These are phyloP conservation scores for Globisporangium carolinianum DNA, from an alignment of 352 stramenopile genomes.

Conservation along the genomic window DNA sequence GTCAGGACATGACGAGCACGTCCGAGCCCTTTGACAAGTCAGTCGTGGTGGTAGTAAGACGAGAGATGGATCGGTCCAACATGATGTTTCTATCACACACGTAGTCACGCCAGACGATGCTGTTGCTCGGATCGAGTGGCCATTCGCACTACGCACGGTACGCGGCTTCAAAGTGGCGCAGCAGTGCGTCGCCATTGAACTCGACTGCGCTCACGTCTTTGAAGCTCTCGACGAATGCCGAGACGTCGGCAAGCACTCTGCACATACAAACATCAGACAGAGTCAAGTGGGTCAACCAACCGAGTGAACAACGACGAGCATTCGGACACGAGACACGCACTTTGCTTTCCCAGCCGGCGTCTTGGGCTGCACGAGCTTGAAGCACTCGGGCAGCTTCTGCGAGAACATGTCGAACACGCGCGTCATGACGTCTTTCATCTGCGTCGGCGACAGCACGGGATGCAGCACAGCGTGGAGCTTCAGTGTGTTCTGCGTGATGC, in stretches of 20 bases:
- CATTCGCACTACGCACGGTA: slow-evolving; percentile 19
- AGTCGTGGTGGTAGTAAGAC: too few species aligned
- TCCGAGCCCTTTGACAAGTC: too few species aligned
- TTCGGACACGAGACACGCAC: slow-evolving; percentile 18
- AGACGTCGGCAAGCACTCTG: slow-evolving; percentile 70
- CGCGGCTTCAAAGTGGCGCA: slow-evolving; percentile 51
- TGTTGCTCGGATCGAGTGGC: too few species aligned
- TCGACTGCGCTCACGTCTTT: slow-evolving; percentile 55
- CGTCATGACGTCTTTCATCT: slow-evolving; percentile 95
- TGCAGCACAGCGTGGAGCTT: slow-evolving; percentile 94
- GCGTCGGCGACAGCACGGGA: slow-evolving; percentile 87
- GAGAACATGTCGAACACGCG: slow-evolving; percentile 85
- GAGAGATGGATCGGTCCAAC: too few species aligned
- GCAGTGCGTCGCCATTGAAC: slow-evolving; percentile 56
- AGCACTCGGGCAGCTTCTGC: slow-evolving; percentile 86
- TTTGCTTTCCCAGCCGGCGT: slow-evolving; percentile 64
- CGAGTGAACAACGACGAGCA: neutral
- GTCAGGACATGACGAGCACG: too few species aligned
- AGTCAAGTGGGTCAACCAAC: neutral
- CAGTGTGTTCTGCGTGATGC: slow-evolving; percentile 90
- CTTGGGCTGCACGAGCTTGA: slow-evolving; percentile 76
- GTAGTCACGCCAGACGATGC: too few species aligned
- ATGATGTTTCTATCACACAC: too few species aligned
- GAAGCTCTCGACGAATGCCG: slow-evolving; percentile 69
- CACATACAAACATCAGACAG: neutral